Percentiles rank a stretch among this genome's conserved stretches.
Conservation (phyloP, 345 rosid species). For the Dipteronia sinensis region DNA sequence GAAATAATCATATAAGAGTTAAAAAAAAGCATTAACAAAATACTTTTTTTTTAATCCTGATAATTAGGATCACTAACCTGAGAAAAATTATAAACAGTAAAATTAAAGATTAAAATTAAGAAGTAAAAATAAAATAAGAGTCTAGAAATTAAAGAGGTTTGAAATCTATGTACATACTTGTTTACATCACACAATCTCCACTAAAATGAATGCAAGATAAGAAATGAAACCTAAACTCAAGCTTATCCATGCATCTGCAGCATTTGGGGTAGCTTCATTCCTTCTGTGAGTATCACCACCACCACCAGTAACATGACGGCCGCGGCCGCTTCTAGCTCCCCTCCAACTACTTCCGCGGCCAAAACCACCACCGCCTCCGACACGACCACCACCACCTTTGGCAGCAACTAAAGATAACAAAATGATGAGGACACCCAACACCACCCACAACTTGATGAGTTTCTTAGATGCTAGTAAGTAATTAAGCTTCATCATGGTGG, state of each 20-base stretch:
- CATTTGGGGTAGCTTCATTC: not conserved
- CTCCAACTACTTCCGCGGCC: not conserved
- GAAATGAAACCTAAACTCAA: not conserved
- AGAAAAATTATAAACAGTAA: too few species aligned
- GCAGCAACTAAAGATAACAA: not conserved
- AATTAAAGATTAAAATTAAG: too few species aligned
- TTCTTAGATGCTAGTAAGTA: not conserved
- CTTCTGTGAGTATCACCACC: not conserved
- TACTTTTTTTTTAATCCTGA: too few species aligned
- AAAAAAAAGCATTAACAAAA: too few species aligned
- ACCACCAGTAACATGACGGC: not conserved
- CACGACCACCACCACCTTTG: not conserved
- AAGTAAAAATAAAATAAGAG: too few species aligned
- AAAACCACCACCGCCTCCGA: not conserved
- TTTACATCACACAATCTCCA: not conserved
- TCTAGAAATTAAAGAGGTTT: too few species aligned
- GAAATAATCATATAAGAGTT: too few species aligned
- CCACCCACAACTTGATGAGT: not conserved
- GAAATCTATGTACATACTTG: too few species aligned
- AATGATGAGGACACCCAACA: not conserved
- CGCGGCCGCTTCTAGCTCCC: not conserved
- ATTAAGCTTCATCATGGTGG: not conserved
- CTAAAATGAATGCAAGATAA: not conserved
- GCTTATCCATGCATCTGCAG: not conserved
- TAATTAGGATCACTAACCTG: too few species aligned